Evolutionary conservation across 345 rosid species (phyloP).

Genomic region (Trapa bicornis): DNA sequence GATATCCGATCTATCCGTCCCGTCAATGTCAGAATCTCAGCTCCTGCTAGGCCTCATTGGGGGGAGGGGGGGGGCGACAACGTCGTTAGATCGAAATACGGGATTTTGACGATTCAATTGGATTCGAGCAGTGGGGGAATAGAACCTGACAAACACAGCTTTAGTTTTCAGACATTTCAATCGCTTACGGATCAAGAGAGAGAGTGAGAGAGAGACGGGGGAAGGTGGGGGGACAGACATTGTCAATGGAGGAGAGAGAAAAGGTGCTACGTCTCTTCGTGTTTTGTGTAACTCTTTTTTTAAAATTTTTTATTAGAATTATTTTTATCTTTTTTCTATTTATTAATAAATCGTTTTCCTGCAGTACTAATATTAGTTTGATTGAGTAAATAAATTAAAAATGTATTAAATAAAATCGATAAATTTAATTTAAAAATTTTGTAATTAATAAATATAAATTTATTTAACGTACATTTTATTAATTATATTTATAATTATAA

Average conservation of each 20-base stretch:
- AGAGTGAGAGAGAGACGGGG: constrained; percentile 1
- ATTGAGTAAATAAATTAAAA: too few species aligned
- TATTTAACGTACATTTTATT: too few species aligned
- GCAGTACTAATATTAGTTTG: too few species aligned
- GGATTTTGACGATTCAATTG: neutral
- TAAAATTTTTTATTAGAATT: too few species aligned
- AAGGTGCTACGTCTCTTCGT: constrained; percentile 6
- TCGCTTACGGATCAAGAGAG: constrained; percentile 1
- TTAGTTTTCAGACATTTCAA: constrained; percentile 11
- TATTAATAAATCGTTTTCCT: too few species aligned
- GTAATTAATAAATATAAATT: too few species aligned
- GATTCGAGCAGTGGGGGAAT: constrained; percentile 1
- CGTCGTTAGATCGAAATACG: neutral
- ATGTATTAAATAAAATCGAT: too few species aligned
- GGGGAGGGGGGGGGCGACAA: neutral
- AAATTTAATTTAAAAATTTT: too few species aligned
- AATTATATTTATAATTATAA: too few species aligned
- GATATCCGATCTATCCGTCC: constrained; percentile 5
- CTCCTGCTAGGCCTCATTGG: neutral
- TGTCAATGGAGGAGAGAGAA: constrained; percentile 17
- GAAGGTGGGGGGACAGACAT: neutral
- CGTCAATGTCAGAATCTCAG: neutral
- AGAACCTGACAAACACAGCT: constrained; percentile 8
- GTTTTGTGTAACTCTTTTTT: neutral
- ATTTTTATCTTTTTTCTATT: too few species aligned